phyloP scores from a whole-genome alignment of 306 rosid genomes.

The Biancaea sappan region DNA sequence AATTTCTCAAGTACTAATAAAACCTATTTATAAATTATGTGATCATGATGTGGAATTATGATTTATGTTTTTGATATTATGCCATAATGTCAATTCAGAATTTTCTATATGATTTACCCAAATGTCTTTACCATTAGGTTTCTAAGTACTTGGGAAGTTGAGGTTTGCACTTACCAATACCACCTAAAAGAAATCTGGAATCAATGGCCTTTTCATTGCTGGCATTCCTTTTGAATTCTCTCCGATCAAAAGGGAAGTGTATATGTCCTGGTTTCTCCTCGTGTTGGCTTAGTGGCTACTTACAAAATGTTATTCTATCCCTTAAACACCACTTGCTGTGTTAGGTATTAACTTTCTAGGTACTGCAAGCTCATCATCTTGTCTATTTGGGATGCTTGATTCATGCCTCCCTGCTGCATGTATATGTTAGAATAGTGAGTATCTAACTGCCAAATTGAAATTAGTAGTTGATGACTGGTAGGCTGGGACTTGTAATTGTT shows the following conservation, averaged over 20 bases:
- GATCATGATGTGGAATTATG: background rate
- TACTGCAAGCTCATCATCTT: background rate
- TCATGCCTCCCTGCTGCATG: background rate
- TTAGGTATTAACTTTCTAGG: background rate
- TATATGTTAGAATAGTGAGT: too few species aligned
- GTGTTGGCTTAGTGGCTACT: conserved; percentile 20
- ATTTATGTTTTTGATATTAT: background rate
- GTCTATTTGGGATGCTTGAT: conserved; percentile 21
- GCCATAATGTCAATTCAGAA: background rate
- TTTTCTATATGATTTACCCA: background rate
- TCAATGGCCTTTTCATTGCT: conserved; percentile 25
- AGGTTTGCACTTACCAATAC: background rate
- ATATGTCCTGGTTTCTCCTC: conserved; percentile 20
- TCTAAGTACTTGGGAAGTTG: background rate
- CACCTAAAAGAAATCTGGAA: conserved; percentile 3
- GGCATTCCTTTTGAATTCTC: conserved; percentile 13
- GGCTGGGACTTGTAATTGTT: too few species aligned
- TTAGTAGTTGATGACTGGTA: too few species aligned
- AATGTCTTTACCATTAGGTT: background rate
- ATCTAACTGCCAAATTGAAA: too few species aligned
- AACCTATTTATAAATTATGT: background rate
- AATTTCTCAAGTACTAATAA: background rate
- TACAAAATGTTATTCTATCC: conserved; percentile 6
- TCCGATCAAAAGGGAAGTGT: background rate
- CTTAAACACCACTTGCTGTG: background rate